Percentiles rank a stretch among this genome's conserved stretches.
Evolutionary conservation across 805 yeast genomes (phyloP).

Genomic region (Monosporozyma siamensis): DNA sequence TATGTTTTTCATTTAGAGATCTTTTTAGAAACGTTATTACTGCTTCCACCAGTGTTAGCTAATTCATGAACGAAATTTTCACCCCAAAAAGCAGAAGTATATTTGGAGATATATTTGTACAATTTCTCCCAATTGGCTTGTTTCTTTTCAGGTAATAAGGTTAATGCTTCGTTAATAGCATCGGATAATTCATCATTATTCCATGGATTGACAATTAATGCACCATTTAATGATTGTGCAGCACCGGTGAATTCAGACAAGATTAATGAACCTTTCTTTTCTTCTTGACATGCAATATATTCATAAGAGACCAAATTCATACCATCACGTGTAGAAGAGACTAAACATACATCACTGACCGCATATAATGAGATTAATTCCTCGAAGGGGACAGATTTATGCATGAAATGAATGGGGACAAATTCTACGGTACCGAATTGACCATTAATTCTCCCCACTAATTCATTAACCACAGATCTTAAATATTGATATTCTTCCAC

Average conservation of each 20-base stretch:
- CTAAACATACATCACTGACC: conserved; percentile 82
- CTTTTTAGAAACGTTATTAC: conserved; percentile 1
- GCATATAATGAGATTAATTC: conserved; percentile 85
- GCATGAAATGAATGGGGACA: conserved; percentile 95
- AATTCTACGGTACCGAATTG: conserved; percentile 93
- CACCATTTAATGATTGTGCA: conserved; percentile 95
- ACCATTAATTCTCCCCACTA: conserved; percentile 95
- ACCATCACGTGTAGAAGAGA: conserved; percentile 93
- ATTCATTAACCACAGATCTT: conserved; percentile 88
- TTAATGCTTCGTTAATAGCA: conserved; percentile 77
- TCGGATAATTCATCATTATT: conserved; percentile 88
- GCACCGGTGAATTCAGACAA: conserved; percentile 97
- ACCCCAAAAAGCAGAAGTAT: conserved; percentile 96
- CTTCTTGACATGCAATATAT: conserved; percentile 90
- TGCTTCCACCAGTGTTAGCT: conserved; percentile 31
- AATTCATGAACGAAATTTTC: conserved; percentile 88
- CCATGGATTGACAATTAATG: conserved; percentile 95
- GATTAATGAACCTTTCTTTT: conserved; percentile 76
- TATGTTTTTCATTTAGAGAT: too few species aligned
- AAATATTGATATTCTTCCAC: conserved; percentile 95
- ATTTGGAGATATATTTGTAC: conserved; percentile 81
- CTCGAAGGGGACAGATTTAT: conserved; percentile 80
- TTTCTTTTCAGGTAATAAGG: conserved; percentile 75
- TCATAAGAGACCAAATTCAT: conserved; percentile 96
- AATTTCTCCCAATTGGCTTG: conserved; percentile 70